A percentile compares a stretch with the other conserved stretches of the same genome.
Conservation (phyloP, 2,329 filamentous ascomycete species). For the Pseudocercospora crystallina region DNA sequence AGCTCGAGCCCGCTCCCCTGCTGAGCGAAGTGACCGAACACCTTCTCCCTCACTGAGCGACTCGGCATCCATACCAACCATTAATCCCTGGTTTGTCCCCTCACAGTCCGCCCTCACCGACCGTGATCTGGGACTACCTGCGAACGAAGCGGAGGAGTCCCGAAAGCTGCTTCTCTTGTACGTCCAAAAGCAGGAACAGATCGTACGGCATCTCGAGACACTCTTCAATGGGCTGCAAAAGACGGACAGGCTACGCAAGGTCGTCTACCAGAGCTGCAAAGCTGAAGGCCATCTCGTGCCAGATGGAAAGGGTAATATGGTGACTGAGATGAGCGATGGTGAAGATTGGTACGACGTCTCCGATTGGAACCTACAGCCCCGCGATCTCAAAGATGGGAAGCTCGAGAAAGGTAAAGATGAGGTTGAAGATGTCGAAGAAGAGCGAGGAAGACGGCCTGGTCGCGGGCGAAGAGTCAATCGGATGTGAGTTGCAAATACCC, state of each 20-base stretch:
- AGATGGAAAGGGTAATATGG: slow-evolving; percentile 31
- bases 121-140: slow-evolving; percentile 69
- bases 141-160: slow-evolving; percentile 74
- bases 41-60: slow-evolving; percentile 46
- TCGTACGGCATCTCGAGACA: slow-evolving; percentile 67
- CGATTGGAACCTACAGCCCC: slow-evolving; percentile 64
- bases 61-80: slow-evolving; percentile 46
- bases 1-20: slow-evolving; percentile 47
- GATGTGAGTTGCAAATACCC: slow-evolving; percentile 23
- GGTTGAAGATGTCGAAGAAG: slow-evolving; percentile 59
- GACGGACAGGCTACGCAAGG: slow-evolving; percentile 69
- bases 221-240: slow-evolving; percentile 70
- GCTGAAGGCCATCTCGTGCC: slow-evolving; percentile 69
- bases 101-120: slow-evolving; percentile 64
- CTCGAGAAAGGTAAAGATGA: slow-evolving; percentile 82
- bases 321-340: slow-evolving; percentile 73
- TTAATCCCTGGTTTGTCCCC: slow-evolving; percentile 74
- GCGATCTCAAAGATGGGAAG: slow-evolving; percentile 54
- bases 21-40: slow-evolving; percentile 37
- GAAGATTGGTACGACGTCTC: slow-evolving; percentile 88
- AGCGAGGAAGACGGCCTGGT: slow-evolving; percentile 21
- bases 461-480: slow-evolving; percentile 25
- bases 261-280: slow-evolving; percentile 73
- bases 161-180: slow-evolving; percentile 72
- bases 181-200: slow-evolving; percentile 83